Evolutionary conservation across 164 flowering plant species (phyloP).

Genomic region (Liriodendron chinense): DNA sequence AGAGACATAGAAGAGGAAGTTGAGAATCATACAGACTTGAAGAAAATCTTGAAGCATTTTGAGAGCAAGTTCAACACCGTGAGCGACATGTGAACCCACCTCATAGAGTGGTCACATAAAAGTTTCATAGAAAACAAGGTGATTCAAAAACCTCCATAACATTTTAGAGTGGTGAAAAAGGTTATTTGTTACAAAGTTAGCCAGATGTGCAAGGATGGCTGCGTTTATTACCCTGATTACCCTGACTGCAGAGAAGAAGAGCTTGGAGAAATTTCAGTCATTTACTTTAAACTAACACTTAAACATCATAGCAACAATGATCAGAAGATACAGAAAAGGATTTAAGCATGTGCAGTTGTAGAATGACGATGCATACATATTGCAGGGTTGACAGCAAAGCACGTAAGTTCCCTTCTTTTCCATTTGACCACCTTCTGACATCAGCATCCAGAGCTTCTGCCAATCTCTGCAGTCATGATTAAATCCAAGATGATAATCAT

Average conservation of each 20-base stretch:
- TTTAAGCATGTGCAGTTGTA: not conserved
- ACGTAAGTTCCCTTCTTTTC: conserved; percentile 85
- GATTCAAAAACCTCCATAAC: too few species aligned
- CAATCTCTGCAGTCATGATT: conserved; percentile 54
- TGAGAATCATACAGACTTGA: too few species aligned
- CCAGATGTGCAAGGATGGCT: too few species aligned
- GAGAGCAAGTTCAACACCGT: too few species aligned
- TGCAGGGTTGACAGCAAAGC: conserved; percentile 91
- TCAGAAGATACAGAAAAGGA: not conserved
- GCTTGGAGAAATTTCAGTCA: not conserved
- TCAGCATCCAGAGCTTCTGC: conserved; percentile 87
- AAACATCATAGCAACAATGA: not conserved
- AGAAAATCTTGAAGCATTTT: too few species aligned
- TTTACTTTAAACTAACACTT: not conserved
- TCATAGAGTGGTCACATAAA: too few species aligned
- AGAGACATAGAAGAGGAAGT: too few species aligned
- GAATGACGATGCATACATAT: conserved; percentile 57
- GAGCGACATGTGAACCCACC: too few species aligned
- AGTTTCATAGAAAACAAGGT: too few species aligned
- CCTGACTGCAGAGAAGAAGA: not conserved
- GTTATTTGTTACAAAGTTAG: too few species aligned
- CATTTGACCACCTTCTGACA: conserved; percentile 87
- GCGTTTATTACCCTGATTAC: not conserved
- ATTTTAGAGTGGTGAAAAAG: too few species aligned
- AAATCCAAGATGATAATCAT: conserved; percentile 1